A percentile compares a stretch with the other conserved stretches of the same genome.
These are phyloP conservation scores for Arabidopsis thaliana DNA, from an alignment of 345 rosid species.

Conservation along the genomic window DNA sequence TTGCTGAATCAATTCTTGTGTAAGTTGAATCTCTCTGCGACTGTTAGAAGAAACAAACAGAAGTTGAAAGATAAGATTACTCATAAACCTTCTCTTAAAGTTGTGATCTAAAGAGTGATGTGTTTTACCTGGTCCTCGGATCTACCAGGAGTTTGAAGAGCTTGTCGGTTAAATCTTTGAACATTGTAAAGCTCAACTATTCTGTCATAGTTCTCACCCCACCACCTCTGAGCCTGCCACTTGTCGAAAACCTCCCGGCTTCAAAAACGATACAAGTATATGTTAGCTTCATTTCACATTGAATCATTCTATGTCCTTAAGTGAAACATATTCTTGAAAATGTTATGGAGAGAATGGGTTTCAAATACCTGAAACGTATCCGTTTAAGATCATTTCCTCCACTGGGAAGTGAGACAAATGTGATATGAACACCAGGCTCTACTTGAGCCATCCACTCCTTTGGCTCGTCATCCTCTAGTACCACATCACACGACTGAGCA, in stretches of 20 bases:
- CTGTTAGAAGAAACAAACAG: slow-evolving; percentile 31
- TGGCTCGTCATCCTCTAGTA: slow-evolving; percentile 79
- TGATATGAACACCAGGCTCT: slow-evolving; percentile 96
- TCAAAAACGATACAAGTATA: slow-evolving; percentile 37
- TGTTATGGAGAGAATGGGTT: not conserved
- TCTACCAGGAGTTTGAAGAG: slow-evolving; percentile 85
- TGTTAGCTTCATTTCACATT: slow-evolving; percentile 22
- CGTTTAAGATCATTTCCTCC: slow-evolving; percentile 98
- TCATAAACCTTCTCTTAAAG: not conserved
- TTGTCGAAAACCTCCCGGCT: slow-evolving; percentile 97
- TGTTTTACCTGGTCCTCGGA: slow-evolving; percentile 80
- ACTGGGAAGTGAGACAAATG: slow-evolving; percentile 84
- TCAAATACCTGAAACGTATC: slow-evolving; percentile 82
- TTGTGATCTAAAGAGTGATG: slow-evolving; percentile 4
- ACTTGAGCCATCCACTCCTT: slow-evolving; percentile 99
- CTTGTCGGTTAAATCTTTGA: slow-evolving; percentile 94
- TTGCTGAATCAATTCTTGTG: slow-evolving; percentile 70
- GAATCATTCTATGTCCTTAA: not conserved
- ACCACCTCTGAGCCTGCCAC: slow-evolving; percentile 99
- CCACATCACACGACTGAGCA: slow-evolving; percentile 70
- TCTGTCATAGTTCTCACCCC: slow-evolving; percentile 96
- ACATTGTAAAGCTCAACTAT: slow-evolving; percentile 98
- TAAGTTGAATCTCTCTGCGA: slow-evolving; percentile 80
- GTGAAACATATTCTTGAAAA: not conserved
- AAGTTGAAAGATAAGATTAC: not conserved